Evolutionary conservation across 371 early-diverging fungal species (phyloP).

Genomic region (Mucor irregularis): DNA sequence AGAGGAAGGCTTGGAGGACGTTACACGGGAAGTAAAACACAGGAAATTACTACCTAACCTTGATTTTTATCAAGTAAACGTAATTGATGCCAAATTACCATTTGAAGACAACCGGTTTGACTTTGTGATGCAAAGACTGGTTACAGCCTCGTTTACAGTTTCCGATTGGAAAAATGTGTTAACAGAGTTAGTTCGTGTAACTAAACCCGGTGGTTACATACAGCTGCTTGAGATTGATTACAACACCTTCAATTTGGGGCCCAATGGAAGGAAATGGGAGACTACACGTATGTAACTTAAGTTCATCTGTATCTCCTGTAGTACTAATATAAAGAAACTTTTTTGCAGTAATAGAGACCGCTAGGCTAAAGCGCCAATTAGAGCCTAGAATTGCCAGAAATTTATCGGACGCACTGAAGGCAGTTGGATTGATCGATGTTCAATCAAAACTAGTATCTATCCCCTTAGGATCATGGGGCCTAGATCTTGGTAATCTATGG

Average conservation of each 20-base stretch:
- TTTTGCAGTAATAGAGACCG: conserved; percentile 18
- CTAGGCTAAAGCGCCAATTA: conserved; percentile 13
- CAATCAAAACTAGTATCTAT: conserved; percentile 19
- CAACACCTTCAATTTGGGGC: conserved; percentile 9
- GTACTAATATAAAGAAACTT: not conserved
- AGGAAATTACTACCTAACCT: conserved; percentile 23
- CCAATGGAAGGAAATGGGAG: conserved; percentile 15
- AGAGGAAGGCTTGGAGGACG: too few relatives aligned
- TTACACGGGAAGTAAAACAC: not conserved
- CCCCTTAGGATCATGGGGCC: conserved; percentile 36
- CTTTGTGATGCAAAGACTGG: conserved; percentile 30
- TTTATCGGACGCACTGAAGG: conserved; percentile 15
- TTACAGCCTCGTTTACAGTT: conserved; percentile 17
- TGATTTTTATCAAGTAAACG: conserved; percentile 25
- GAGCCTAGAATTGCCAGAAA: conserved; percentile 24
- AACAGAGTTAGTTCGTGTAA: conserved; percentile 21
- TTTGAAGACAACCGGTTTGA: conserved; percentile 36
- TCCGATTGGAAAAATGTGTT: conserved; percentile 26
- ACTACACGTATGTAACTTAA: conserved; percentile 3
- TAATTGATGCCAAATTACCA: conserved; percentile 18
- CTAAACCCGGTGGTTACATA: conserved; percentile 33
- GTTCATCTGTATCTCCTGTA: not conserved
- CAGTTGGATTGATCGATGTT: conserved; percentile 20
- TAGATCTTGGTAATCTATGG: conserved; percentile 35
- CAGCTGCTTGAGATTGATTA: conserved; percentile 41